These are phyloP conservation scores for Pythium aphanidermatum DNA, from an alignment of 352 stramenopile species.

Conservation along the genomic window DNA sequence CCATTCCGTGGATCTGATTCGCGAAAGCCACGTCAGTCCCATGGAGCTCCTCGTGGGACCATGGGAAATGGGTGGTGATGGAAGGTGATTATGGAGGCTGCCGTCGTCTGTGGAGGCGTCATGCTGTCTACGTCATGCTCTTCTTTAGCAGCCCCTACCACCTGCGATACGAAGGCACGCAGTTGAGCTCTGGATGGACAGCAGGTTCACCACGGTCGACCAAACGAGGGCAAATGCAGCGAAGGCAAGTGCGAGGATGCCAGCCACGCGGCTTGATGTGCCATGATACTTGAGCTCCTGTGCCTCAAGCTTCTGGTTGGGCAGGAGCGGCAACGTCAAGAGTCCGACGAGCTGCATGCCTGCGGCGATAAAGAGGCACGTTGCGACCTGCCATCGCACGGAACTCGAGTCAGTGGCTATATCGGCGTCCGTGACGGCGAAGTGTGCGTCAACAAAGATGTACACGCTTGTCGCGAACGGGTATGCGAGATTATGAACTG, in stretches of 20 bases:
- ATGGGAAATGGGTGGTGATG: no score
- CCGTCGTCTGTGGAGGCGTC: no score
- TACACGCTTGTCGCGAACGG: slow-evolving; percentile 48
- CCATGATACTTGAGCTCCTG: slow-evolving; percentile 55
- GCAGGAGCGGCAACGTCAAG: slow-evolving; percentile 41
- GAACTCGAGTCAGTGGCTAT: slow-evolving; percentile 51
- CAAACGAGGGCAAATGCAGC: slow-evolving; percentile 38
- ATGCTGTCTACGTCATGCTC: no score
- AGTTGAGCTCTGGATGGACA: slow-evolving; percentile 57
- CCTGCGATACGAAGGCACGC: slow-evolving; percentile 58
- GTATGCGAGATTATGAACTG: slow-evolving; percentile 50
- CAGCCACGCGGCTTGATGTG: slow-evolving; percentile 35
- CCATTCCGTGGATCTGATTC: no score
- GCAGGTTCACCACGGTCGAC: slow-evolving; percentile 49
- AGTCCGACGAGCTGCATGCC: slow-evolving; percentile 42
- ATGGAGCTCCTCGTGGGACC: no score
- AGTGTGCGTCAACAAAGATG: slow-evolving; percentile 49
- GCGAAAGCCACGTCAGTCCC: no score
- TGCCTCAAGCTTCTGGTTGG: slow-evolving; percentile 53
- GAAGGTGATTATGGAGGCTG: no score
- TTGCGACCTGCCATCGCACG: slow-evolving; percentile 56
- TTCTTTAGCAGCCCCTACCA: slow-evolving; percentile 35
- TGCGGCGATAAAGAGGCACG: slow-evolving; percentile 43
- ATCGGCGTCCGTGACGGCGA: slow-evolving; percentile 48
- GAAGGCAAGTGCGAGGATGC: slow-evolving; percentile 27